Base-by-base conservation (phyloP, 108 stramenopile genomes). In the Cyclotella cryptica region DNA sequence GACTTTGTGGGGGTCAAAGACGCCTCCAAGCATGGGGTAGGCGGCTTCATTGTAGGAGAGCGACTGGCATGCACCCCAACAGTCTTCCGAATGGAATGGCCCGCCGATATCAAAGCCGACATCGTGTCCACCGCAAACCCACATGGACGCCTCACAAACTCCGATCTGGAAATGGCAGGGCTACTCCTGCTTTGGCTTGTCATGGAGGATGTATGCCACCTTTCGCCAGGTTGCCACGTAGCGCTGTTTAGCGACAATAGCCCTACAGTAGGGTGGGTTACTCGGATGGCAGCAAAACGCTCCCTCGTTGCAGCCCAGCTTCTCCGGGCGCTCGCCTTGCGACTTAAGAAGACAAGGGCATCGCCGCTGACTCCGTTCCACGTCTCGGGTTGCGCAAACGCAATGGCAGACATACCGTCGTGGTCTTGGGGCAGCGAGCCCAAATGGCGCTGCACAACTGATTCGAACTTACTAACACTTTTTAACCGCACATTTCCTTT, bases 11-110 rank as follows among this genome's bases (percentile, higher is more conserved):
- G 52, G 0, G 26, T 75, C 1, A 45, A 45, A 0, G 74, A 75
- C 55, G 63, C 74, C 7, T 58, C 85, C 8, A 59, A 65, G n/a
- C n/a, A n/a, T n/a, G n/a, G n/a, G n/a, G n/a, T n/a, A n/a, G n/a
- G n/a, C n/a, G n/a, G n/a, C n/a, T 18, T 59, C 78, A 53, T 75
- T 24, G 11, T 75, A 0, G 74, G 74, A 0, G 74, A 75, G 42
- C 0, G 0, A 3, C 47, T 35, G 3, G 29, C 0, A 27, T 35
- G 27, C 40, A 2, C 40, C 6, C 74, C 74, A n/a, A n/a, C n/a
- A n/a, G n/a, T n/a, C n/a, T n/a, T n/a, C n/a, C n/a, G n/a, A n/a
- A n/a, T n/a, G n/a, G n/a, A n/a, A n/a, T n/a, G n/a, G n/a, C n/a
- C n/a, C n/a, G n/a, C n/a, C n/a, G n/a, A n/a, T n/a, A n/a, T 0